A percentile compares a stretch with the other conserved stretches of the same genome.
Evolutionary conservation across 176 grass and related monocot species (phyloP).

Genomic region (Triticum timopheevii): DNA sequence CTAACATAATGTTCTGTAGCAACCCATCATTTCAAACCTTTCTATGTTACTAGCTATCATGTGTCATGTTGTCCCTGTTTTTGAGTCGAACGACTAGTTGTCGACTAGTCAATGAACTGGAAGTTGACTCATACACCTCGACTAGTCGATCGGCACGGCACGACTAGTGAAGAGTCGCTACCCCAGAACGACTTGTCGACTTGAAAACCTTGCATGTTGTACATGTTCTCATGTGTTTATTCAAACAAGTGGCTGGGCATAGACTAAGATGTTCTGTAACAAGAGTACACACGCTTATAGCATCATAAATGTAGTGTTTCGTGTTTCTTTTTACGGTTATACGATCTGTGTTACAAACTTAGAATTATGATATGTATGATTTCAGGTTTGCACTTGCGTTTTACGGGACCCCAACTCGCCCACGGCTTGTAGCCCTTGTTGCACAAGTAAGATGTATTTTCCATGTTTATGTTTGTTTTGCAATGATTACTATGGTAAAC

Average conservation of each 20-base stretch:
- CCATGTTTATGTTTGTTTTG: conserved; percentile 20
- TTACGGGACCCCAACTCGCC: conserved; percentile 68
- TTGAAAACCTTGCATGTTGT: neutral
- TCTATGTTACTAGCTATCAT: neutral
- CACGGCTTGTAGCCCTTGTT: conserved; percentile 83
- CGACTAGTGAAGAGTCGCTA: too few species aligned
- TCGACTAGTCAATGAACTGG: too few species aligned
- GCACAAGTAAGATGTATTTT: conserved; percentile 51
- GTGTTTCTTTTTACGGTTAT: neutral
- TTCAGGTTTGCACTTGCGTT: conserved; percentile 98
- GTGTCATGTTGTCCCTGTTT: neutral
- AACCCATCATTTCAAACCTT: neutral
- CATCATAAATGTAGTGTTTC: conserved; percentile 1
- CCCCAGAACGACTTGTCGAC: too few species aligned
- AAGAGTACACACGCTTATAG: neutral
- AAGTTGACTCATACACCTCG: too few species aligned
- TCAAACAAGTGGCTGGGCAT: conserved; percentile 11
- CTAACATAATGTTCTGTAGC: neutral
- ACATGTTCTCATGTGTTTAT: neutral
- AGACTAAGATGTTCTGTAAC: neutral
- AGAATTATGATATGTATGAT: conserved; percentile 17
- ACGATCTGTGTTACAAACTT: conserved; percentile 2
- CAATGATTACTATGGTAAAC: neutral
- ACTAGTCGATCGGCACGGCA: too few species aligned
- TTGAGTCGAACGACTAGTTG: too few species aligned